phyloP scores from a whole-genome alignment of 805 yeast species.

The Zygoascus bituminiphila region DNA sequence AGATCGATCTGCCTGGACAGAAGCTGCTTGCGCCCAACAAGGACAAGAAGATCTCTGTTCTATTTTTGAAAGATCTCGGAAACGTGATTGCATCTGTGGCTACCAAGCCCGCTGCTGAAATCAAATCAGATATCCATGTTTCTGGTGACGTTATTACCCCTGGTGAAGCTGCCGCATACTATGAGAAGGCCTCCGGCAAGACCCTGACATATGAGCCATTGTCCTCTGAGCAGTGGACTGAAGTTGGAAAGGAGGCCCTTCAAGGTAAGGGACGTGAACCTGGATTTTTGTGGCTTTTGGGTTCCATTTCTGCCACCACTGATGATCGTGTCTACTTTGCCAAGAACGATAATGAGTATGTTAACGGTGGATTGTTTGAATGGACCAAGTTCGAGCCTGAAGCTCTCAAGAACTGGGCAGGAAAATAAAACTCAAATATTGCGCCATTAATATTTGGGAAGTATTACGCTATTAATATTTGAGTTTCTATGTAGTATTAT shows the following conservation, averaged over 20 bases:
- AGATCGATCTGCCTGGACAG: background rate
- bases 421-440: too few species aligned
- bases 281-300: background rate
- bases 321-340: background rate
- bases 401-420: constrained; percentile 8
- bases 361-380: constrained; percentile 22
- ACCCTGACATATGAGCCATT: constrained; percentile 12
- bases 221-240: constrained; percentile 6
- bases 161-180: constrained; percentile 12
- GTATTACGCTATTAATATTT: too few species aligned
- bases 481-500: too few species aligned
- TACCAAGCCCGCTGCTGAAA: constrained; percentile 13
- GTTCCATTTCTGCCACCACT: background rate
- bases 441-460: too few species aligned
- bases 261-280: background rate
- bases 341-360: constrained; percentile 17
- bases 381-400: constrained; percentile 14
- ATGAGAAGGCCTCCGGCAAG: constrained; percentile 19
- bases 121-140: constrained; percentile 18
- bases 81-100: constrained; percentile 20
- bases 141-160: constrained; percentile 14
- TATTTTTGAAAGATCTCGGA: constrained; percentile 22
- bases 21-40: constrained; percentile 16
- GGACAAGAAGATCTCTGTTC: constrained; percentile 10
- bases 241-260: constrained; percentile 4